These are phyloP conservation scores for Verruconis gallopava DNA, from an alignment of 2,329 filamentous ascomycete genomes.

Conservation along the genomic window DNA sequence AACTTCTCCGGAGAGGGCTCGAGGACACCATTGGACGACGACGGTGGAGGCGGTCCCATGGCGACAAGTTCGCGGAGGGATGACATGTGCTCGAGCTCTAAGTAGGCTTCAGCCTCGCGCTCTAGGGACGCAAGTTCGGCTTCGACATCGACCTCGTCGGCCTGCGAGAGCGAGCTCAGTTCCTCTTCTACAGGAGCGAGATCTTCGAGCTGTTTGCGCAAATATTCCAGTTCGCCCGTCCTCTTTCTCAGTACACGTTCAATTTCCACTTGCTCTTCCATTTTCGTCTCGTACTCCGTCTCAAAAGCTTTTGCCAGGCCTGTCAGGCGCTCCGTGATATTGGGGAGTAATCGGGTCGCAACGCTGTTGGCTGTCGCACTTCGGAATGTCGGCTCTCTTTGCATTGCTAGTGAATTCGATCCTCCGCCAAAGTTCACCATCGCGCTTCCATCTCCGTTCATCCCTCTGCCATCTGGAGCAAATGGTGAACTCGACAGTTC, in stretches of 20 bases:
- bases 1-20: neutral
- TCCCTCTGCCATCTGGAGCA: constrained; percentile 23
- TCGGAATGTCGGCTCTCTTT: constrained; percentile 21
- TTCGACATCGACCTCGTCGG: constrained; percentile 6
- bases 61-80: constrained; percentile 23
- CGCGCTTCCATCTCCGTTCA: constrained; percentile 9
- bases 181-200: constrained; percentile 21
- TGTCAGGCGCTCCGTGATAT: constrained; percentile 35
- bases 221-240: constrained; percentile 50
- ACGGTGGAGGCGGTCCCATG: constrained; percentile 10
- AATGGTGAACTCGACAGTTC: constrained; percentile 62
- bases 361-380: constrained; percentile 42
- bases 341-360: constrained; percentile 48
- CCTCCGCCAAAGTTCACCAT: neutral
- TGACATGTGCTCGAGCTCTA: constrained; percentile 31
- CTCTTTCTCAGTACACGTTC: constrained; percentile 43
- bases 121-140: constrained; percentile 9
- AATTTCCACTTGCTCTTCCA: constrained; percentile 36
- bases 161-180: constrained; percentile 1
- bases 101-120: constrained; percentile 28
- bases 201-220: constrained; percentile 45
- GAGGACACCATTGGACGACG: constrained; percentile 19
- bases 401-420: constrained; percentile 5
- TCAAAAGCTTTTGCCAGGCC: constrained; percentile 46
- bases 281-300: constrained; percentile 61